phyloP scores from a whole-genome alignment of 768 basidiomycete genomes.

The Strobilomyces dryophilus region DNA sequence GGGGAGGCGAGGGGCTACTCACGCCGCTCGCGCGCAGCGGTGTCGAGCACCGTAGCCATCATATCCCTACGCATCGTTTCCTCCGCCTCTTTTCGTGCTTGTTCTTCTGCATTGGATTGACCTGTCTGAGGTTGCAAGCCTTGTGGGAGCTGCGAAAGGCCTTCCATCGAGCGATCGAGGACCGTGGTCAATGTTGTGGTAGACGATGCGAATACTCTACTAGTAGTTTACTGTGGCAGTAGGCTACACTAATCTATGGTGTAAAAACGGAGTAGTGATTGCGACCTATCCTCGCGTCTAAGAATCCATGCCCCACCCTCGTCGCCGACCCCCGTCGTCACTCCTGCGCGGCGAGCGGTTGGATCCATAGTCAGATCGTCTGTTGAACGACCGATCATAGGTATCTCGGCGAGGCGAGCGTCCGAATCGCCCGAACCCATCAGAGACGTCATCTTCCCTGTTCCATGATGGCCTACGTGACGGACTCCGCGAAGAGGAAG shows the following conservation, averaged over 20 bases:
- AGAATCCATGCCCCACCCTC: not conserved
- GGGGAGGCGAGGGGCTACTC: conserved; percentile 14
- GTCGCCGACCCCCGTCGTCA: conserved; percentile 1
- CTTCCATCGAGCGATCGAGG: conserved; percentile 19
- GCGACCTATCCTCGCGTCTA: conserved; percentile 1
- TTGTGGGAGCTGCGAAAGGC: conserved; percentile 22
- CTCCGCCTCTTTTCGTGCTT: conserved; percentile 55
- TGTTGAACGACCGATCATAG: not conserved
- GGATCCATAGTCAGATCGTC: conserved; percentile 8
- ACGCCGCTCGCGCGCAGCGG: conserved; percentile 80
- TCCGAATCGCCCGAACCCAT: not conserved
- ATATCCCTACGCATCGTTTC: conserved; percentile 75
- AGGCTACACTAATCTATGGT: conserved; percentile 2
- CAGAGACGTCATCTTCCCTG: not conserved
- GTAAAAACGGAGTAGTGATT: not conserved
- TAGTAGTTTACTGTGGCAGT: not conserved
- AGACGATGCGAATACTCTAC: not conserved
- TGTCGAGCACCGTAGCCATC: conserved; percentile 73
- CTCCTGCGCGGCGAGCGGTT: conserved; percentile 1
- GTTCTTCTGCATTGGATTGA: conserved; percentile 51
- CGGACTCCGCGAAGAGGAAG: conserved; percentile 4
- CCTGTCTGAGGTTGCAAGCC: conserved; percentile 32
- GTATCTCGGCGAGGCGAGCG: conserved; percentile 3
- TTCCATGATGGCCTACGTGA: conserved; percentile 6
- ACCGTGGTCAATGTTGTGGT: not conserved